Percentiles rank a stretch among this genome's conserved stretches.
These are phyloP conservation scores for Camellia granthamiana DNA, from an alignment of 148 eudicot species.

Conservation along the genomic window DNA sequence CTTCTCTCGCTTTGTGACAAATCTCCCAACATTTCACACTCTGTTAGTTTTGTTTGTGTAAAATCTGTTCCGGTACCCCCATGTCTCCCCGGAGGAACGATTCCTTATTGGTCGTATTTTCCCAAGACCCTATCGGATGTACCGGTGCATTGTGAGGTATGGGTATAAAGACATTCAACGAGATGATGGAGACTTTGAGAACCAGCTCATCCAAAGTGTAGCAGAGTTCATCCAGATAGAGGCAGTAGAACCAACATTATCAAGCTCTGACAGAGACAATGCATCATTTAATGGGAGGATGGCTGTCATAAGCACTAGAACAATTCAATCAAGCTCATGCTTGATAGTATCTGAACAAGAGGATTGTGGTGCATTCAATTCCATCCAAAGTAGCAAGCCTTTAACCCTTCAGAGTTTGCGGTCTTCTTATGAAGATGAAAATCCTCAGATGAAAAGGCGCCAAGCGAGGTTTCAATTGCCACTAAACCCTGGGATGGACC, in stretches of 20 bases:
- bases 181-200: constrained; percentile 80
- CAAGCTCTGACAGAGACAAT: constrained; percentile 41
- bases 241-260: constrained; percentile 59
- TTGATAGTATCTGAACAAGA: constrained; percentile 47
- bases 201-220: constrained; percentile 66
- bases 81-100: constrained; percentile 75
- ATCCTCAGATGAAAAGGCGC: constrained; percentile 46
- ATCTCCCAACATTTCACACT: constrained; percentile 76
- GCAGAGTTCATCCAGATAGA: constrained; percentile 95
- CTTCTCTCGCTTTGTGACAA: constrained; percentile 89
- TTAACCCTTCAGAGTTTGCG: constrained; percentile 64
- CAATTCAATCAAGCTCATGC: constrained; percentile 36
- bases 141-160: constrained; percentile 76
- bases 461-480: constrained; percentile 64
- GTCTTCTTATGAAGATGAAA: constrained; percentile 77
- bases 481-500: constrained; percentile 51
- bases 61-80: constrained; percentile 87
- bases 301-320: constrained; percentile 66
- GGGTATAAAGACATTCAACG: constrained; percentile 83
- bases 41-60: constrained; percentile 78
- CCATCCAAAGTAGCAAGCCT: constrained; percentile 64
- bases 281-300: constrained; percentile 76
- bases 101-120: constrained; percentile 82
- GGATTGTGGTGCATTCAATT: constrained; percentile 24
- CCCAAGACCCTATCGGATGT: constrained; percentile 92